A percentile compares a stretch with the other conserved stretches of the same genome.
These are phyloP conservation scores for Suillus cothurnatus DNA, from an alignment of 768 basidiomycete species.

Conservation along the genomic window DNA sequence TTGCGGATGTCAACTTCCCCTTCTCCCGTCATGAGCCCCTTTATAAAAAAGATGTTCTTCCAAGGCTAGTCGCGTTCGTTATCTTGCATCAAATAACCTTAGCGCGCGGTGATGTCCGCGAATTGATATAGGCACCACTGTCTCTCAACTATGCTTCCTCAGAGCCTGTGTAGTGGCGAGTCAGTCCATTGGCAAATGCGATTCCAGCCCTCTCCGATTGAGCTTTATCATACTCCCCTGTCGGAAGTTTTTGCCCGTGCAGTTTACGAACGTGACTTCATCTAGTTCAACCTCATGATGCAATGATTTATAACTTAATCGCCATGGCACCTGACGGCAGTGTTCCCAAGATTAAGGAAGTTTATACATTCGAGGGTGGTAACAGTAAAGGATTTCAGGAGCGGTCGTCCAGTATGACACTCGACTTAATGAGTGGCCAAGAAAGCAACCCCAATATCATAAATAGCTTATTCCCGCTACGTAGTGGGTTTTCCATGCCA, in stretches of 20 bases:
- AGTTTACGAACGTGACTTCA: constrained; percentile 46
- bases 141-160: constrained; percentile 38
- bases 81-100: constrained; percentile 46
- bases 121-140: constrained; percentile 44
- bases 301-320: constrained; percentile 50
- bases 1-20: constrained; percentile 45
- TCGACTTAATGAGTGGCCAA: neutral
- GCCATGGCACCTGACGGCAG: constrained; percentile 38
- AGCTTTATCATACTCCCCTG: constrained; percentile 40
- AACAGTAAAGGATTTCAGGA: constrained; percentile 45
- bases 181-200: constrained; percentile 34
- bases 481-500: no score
- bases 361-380: constrained; percentile 39
- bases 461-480: neutral
- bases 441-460: neutral
- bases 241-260: constrained; percentile 39
- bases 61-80: constrained; percentile 51
- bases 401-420: constrained; percentile 50
- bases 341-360: constrained; percentile 43
- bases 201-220: constrained; percentile 33
- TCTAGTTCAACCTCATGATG: constrained; percentile 43
- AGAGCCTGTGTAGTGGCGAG: constrained; percentile 20
- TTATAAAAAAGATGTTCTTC: neutral
- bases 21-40: neutral
- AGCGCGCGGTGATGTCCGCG: constrained; percentile 41